These are phyloP conservation scores for Celoporthe dispersa DNA, from an alignment of 2,329 filamentous ascomycete genomes.

Conservation along the genomic window DNA sequence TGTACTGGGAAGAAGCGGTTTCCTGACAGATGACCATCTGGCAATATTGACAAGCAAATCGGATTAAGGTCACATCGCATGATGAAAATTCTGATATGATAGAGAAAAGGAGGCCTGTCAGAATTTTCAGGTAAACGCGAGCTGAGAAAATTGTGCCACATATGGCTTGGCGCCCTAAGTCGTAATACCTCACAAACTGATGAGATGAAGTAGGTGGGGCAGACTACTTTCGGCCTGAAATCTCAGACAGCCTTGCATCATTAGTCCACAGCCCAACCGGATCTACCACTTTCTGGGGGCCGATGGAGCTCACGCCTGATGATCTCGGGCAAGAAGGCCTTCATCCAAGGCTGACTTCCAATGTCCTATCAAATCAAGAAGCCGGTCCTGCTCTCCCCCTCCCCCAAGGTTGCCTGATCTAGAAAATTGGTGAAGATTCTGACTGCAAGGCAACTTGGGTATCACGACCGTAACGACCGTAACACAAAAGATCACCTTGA, in stretches of 20 bases:
- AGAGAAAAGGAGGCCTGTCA: background rate
- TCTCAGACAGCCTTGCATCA: slow-evolving; percentile 11
- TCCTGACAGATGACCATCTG: background rate
- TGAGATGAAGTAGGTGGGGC: background rate
- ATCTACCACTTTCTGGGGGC: background rate
- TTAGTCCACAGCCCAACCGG: slow-evolving; percentile 9
- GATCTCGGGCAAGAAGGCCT: slow-evolving; percentile 4
- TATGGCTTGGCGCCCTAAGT: background rate
- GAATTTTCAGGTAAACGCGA: background rate
- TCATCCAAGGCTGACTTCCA: background rate
- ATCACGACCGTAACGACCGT: background rate
- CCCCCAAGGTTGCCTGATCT: background rate
- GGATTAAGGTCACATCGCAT: background rate
- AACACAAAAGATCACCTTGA: background rate
- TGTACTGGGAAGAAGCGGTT: background rate
- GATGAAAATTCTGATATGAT: background rate
- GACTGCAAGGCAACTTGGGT: background rate
- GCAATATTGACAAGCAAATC: background rate
- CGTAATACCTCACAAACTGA: background rate
- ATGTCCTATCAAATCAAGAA: background rate
- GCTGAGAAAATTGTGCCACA: slow-evolving; percentile 1
- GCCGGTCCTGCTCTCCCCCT: background rate
- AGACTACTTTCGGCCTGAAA: background rate
- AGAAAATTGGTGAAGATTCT: background rate
- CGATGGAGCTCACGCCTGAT: slow-evolving; percentile 1